A percentile compares a stretch with the other conserved stretches of the same genome.
These are phyloP conservation scores for Coemansia sp. DNA, from an alignment of 192 early-diverging fungal species.

Conservation along the genomic window DNA sequence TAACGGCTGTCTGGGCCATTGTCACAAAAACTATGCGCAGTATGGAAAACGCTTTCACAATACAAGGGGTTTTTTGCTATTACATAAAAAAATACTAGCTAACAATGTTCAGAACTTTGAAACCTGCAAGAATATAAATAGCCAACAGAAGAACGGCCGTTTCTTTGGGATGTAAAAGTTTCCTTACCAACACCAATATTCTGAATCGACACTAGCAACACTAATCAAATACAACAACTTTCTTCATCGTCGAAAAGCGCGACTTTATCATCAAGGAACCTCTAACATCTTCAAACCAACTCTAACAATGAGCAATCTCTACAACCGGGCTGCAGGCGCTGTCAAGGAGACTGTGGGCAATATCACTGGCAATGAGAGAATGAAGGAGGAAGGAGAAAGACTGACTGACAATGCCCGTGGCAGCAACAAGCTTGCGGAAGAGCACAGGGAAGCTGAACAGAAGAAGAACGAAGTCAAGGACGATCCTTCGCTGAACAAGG, in stretches of 20 bases:
- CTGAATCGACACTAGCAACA: neutral
- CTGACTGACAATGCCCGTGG: neutral
- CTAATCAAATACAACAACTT: neutral
- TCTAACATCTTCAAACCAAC: neutral
- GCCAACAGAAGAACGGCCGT: neutral
- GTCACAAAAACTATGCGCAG: too few relatives aligned
- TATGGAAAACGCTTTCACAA: too few relatives aligned
- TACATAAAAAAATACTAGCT: too few relatives aligned
- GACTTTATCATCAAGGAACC: neutral
- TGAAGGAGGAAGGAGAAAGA: conserved; percentile 3
- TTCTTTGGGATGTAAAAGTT: neutral
- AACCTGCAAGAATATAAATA: neutral
- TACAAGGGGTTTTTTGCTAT: too few relatives aligned
- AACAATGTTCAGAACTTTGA: too few relatives aligned
- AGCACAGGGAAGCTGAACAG: neutral
- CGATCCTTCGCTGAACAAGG: conserved; percentile 3
- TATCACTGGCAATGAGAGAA: conserved; percentile 17
- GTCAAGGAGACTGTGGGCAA: conserved; percentile 29
- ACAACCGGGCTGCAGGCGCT: conserved; percentile 7
- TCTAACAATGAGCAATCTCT: neutral
- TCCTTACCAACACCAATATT: neutral
- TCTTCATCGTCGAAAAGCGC: neutral
- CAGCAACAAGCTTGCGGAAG: conserved; percentile 18
- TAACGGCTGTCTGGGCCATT: too few relatives aligned
- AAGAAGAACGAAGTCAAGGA: neutral